Conservation (phyloP, 2,329 filamentous ascomycete species). For the Exophiala dermatitidis region DNA sequence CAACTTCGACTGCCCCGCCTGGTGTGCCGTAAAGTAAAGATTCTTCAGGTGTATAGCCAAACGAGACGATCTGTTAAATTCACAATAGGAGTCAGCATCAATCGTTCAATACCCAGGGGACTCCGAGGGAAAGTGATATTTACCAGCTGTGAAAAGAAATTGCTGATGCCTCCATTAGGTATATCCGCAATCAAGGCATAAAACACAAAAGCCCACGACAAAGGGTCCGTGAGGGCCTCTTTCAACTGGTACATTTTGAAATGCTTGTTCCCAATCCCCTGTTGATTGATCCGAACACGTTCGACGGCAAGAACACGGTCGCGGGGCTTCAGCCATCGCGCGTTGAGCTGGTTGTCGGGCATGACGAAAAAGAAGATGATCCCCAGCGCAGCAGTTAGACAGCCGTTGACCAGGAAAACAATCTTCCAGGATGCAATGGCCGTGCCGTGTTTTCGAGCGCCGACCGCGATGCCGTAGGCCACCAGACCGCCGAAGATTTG, state of each 20-base stretch:
- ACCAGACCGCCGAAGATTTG: slow-evolving; percentile 58
- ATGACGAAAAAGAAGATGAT: slow-evolving; percentile 46
- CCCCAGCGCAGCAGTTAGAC: slow-evolving; percentile 46
- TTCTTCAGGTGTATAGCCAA: slow-evolving; percentile 58
- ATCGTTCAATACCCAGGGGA: background rate
- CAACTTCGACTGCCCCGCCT: slow-evolving; percentile 57
- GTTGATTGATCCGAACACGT: slow-evolving; percentile 65
- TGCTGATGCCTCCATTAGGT: slow-evolving; percentile 52
- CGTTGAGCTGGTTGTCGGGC: slow-evolving; percentile 56
- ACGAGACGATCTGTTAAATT: slow-evolving; percentile 45
- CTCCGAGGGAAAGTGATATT: slow-evolving; percentile 1
- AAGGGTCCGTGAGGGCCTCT: slow-evolving; percentile 51
- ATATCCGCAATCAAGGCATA: slow-evolving; percentile 52
- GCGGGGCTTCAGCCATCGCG: slow-evolving; percentile 55
- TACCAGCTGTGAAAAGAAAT: slow-evolving; percentile 55
- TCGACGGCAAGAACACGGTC: slow-evolving; percentile 64
- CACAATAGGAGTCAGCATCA: background rate
- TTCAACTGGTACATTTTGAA: slow-evolving; percentile 61
- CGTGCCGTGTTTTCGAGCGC: slow-evolving; percentile 49
- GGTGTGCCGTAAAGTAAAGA: slow-evolving; percentile 60
- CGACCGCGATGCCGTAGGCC: slow-evolving; percentile 57
- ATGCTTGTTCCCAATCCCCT: slow-evolving; percentile 63
- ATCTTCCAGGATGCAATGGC: slow-evolving; percentile 60
- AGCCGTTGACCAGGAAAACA: slow-evolving; percentile 49
- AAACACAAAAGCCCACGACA: slow-evolving; percentile 55